Conservation (phyloP, 441 rosid genomes). For the Pelargonium fulgidum region DNA sequence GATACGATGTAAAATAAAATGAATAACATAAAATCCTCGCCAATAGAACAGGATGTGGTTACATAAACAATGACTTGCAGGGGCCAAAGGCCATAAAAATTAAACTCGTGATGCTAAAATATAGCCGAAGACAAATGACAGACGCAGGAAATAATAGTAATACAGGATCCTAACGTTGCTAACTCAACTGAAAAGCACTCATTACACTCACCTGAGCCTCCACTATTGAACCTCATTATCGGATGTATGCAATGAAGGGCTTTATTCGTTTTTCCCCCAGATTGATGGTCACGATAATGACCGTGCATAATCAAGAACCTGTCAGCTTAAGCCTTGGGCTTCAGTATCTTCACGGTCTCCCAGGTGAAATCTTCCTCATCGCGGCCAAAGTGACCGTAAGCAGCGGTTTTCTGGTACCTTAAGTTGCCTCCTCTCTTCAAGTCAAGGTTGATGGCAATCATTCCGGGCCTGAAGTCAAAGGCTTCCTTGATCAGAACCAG, state of each 20-base stretch:
- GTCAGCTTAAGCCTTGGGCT: slow-evolving; percentile 48
- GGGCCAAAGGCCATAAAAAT: neutral
- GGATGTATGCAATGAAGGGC: slow-evolving; percentile 23
- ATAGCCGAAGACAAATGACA: slow-evolving; percentile 11
- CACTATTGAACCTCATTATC: slow-evolving; percentile 5
- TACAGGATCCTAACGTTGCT: slow-evolving; percentile 8
- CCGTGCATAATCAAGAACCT: slow-evolving; percentile 23
- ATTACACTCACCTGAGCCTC: slow-evolving; percentile 6
- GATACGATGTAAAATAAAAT: too few species aligned
- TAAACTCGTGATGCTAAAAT: neutral
- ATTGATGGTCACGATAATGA: slow-evolving; percentile 26
- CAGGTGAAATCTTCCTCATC: slow-evolving; percentile 74
- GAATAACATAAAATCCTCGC: too few species aligned
- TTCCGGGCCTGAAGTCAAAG: slow-evolving; percentile 80
- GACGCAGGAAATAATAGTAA: neutral
- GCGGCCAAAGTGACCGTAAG: slow-evolving; percentile 73
- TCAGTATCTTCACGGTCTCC: slow-evolving; percentile 64
- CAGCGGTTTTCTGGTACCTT: slow-evolving; percentile 76
- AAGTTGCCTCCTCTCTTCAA: slow-evolving; percentile 67
- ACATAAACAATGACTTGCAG: neutral
- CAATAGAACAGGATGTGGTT: neutral
- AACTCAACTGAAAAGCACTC: slow-evolving; percentile 15
- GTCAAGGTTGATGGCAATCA: slow-evolving; percentile 73
- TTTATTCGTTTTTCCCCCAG: slow-evolving; percentile 21
- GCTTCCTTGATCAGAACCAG: slow-evolving; percentile 55